Conservation (phyloP, 2,329 filamentous ascomycete genomes). For the Calonectria pteridis region DNA sequence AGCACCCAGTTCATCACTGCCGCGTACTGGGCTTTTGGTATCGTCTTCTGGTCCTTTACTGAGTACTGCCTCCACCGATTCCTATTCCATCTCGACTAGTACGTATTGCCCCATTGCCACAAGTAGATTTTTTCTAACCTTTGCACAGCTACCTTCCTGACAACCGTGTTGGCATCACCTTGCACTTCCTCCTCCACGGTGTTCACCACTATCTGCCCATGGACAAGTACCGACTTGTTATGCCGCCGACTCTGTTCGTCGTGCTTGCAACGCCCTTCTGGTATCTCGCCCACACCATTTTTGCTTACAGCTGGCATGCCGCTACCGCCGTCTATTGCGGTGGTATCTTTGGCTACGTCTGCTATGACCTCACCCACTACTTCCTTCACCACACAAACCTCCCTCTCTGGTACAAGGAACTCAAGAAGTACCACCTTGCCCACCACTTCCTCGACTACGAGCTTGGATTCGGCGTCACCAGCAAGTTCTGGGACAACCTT, state of each 20-base stretch:
- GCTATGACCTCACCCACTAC: slow-evolving; percentile 98
- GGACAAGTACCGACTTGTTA: slow-evolving; percentile 96
- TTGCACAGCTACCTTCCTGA: slow-evolving; percentile 82
- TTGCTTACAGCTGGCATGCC: slow-evolving; percentile 87
- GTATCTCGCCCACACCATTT: slow-evolving; percentile 85
- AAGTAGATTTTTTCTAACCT: slow-evolving; percentile 46
- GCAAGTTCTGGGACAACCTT: slow-evolving; percentile 92
- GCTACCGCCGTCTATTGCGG: slow-evolving; percentile 86
- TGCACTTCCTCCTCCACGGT: slow-evolving; percentile 95
- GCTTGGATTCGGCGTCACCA: slow-evolving; percentile 97
- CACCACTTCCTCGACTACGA: slow-evolving; percentile 99
- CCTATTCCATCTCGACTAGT: slow-evolving; percentile 94
- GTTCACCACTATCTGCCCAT: slow-evolving; percentile 99
- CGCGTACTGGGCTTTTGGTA: slow-evolving; percentile 76
- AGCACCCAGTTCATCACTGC: slow-evolving; percentile 59
- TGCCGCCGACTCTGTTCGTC: slow-evolving; percentile 92
- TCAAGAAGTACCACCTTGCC: slow-evolving; percentile 98
- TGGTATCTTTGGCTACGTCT: slow-evolving; percentile 94
- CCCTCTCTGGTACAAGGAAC: slow-evolving; percentile 86
- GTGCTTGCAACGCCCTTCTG: slow-evolving; percentile 90
- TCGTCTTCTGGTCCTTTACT: slow-evolving; percentile 87
- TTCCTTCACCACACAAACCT: slow-evolving; percentile 97
- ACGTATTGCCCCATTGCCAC: slow-evolving; percentile 54
- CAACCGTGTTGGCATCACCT: slow-evolving; percentile 85
- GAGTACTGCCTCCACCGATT: slow-evolving; percentile 92